Base-by-base conservation (phyloP, 257 asterid species). In the Ligustrum vulgare region DNA sequence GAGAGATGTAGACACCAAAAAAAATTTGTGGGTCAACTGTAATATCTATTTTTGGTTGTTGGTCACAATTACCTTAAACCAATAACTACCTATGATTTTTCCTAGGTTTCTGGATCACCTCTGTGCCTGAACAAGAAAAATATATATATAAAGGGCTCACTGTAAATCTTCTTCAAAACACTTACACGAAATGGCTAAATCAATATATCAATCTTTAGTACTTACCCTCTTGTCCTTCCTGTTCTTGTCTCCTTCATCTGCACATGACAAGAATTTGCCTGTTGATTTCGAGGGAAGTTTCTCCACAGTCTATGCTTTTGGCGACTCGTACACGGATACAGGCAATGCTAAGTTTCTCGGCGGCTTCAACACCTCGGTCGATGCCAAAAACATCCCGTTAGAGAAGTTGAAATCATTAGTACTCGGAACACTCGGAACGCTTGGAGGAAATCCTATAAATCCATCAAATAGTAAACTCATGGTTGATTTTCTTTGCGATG, bases 251-350 rank as follows among this genome's bases (percentile, higher is more conserved):
- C 32, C 33, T 71, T 67, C 49, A 41, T 41, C 75, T 6, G 74
- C 79, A 20, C 72, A 66, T 67, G n/a, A 70, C 34, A 41, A 56
- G 6, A 63, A 32, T 12, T 9, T 15, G 73, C 69, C 62, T 1
- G 45, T 39, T 2, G 64, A 67, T 72, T 71, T 2, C 70, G 72
- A 77, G 65, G 84, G 84, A 15, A 9, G 54, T 72, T 86, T 82
- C 78, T 56, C 83, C 5, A 72, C 80, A 70, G 85, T 86, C 75
- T 88, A 31, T 9, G 86, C 89, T 15, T 86, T 85, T 28, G 91
- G 89, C 47, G 93, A 82, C 64, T 79, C 89, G 2, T 85, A 78
- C 74, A 79, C 84, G 8, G 90, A 82, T 67, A 75, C 78, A 0
- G 92, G 87, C 43, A 84, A 84, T 60, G 87, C 84, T 18, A 36